Percentiles rank a stretch among this genome's conserved stretches.
Evolutionary conservation across 2,329 filamentous ascomycete genomes (phyloP).

Genomic region (Raffaelea albimanens): DNA sequence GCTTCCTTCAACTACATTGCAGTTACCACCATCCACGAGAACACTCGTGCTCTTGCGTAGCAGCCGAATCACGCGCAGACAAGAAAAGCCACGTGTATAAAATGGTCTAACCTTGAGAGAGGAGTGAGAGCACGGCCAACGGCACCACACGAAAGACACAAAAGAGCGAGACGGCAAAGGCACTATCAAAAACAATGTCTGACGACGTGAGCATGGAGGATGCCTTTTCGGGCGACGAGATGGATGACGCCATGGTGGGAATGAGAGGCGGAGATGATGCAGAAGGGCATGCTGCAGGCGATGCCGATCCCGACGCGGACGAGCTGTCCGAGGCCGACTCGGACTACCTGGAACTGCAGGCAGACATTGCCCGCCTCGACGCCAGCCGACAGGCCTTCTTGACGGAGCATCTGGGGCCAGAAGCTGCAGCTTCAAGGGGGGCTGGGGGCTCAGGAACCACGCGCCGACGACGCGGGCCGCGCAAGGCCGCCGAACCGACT

Average conservation of each 20-base stretch:
- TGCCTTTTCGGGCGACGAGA: background rate
- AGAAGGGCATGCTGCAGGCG: constrained; percentile 3
- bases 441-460: background rate
- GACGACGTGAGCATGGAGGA: constrained; percentile 1
- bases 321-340: constrained; percentile 29
- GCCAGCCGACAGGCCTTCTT: constrained; percentile 24
- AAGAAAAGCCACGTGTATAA: too few relatives aligned
- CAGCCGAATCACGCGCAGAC: too few relatives aligned
- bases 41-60: too few relatives aligned
- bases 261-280: background rate
- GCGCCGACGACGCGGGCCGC: constrained; percentile 31
- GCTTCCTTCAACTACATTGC: too few relatives aligned
- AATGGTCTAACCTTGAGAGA: too few relatives aligned
- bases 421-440: constrained; percentile 1
- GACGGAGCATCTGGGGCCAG: constrained; percentile 18
- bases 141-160: too few relatives aligned
- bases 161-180: too few relatives aligned
- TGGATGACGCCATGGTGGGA: too few relatives aligned
- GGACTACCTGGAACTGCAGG: constrained; percentile 29
- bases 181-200: background rate
- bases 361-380: constrained; percentile 28
- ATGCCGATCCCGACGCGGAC: constrained; percentile 8
- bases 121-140: too few relatives aligned
- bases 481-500: constrained; percentile 57
- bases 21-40: too few relatives aligned